Conservation (phyloP, 176 grass and related monocot species). For the Alopecurus myosuroides region DNA sequence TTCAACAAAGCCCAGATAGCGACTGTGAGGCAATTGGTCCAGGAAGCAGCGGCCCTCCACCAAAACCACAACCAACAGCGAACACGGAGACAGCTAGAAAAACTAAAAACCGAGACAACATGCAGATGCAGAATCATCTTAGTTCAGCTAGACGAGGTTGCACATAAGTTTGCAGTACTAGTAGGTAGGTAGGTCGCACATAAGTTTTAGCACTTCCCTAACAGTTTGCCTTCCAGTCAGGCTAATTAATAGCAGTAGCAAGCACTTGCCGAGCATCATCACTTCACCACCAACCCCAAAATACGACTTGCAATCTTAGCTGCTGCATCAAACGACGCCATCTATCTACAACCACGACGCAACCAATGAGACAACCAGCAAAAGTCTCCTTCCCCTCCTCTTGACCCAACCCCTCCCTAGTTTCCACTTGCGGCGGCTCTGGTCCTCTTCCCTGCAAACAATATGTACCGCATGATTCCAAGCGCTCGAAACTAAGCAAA, state of each 20-base stretch:
- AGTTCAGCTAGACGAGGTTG: neutral
- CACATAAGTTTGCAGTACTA: neutral
- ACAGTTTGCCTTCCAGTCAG: neutral
- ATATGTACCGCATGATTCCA: neutral
- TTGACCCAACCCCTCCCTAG: neutral
- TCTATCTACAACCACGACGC: neutral
- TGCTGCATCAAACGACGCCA: neutral
- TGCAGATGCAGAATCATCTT: neutral
- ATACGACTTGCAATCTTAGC: neutral
- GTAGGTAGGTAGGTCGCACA: neutral
- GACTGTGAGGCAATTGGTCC: neutral
- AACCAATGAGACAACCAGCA: neutral
- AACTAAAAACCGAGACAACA: neutral
- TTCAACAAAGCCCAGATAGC: neutral
- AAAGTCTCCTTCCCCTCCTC: neutral
- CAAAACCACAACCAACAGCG: neutral
- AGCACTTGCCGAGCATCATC: neutral
- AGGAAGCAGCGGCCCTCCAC: neutral
- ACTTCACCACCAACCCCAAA: neutral
- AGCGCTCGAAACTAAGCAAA: neutral
- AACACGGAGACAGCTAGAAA: neutral
- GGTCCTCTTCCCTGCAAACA: conserved; percentile 27
- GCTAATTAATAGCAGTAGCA: neutral
- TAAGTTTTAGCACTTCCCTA: neutral
- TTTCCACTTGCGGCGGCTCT: conserved; percentile 7